Evolutionary conservation across 805 yeast genomes (phyloP), one percentile per base, ranked within the genome.

Genomic region (Candida coquimbonensis): DNA sequence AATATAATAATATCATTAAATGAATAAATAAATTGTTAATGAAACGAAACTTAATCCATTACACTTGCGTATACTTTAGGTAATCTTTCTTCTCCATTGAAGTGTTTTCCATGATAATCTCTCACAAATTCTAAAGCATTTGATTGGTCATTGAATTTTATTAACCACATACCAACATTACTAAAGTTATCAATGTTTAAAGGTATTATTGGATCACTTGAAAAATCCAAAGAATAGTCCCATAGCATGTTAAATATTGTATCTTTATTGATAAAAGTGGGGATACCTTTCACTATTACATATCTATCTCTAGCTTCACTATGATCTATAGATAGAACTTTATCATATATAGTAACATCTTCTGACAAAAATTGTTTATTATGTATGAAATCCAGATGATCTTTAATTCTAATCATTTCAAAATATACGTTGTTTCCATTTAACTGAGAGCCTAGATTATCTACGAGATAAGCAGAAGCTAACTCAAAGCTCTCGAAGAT

Each of bases 61-160:
- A 37, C 38, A 21, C 62, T 73, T 1, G 68, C 66, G n/a, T 49
- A 52, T 3, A 66, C 46, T 12, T 59, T 49, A 2, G 69, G 67
- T 43, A 61, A 47, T 19, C 49, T 42, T 1, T 42, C 31, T 7
- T 62, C 57, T 29, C 56, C 53, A 47, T 62, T 66, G 46, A 66
- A 58, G 21, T 54, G 56, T 19, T 55, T 51, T 2, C 84, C 83
- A 56, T 83, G 78, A 53, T 67, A 72, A 49, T 73, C 72, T 13
- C 75, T 59, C 5, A 73, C 74, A 56, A 81, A 82, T 37, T 78
- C 61, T 17, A 49, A 50, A 2, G 87, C 81, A 46, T 76, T 77
- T 3, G 56, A 48, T 3, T 53, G 47, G 49, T 72, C 67, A 14
- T 66, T 66, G 52, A 83, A 83, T 19, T 68, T 60, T 4, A 78